phyloP scores from a whole-genome alignment of 352 stramenopile species.

The Phytophthora cactorum region DNA sequence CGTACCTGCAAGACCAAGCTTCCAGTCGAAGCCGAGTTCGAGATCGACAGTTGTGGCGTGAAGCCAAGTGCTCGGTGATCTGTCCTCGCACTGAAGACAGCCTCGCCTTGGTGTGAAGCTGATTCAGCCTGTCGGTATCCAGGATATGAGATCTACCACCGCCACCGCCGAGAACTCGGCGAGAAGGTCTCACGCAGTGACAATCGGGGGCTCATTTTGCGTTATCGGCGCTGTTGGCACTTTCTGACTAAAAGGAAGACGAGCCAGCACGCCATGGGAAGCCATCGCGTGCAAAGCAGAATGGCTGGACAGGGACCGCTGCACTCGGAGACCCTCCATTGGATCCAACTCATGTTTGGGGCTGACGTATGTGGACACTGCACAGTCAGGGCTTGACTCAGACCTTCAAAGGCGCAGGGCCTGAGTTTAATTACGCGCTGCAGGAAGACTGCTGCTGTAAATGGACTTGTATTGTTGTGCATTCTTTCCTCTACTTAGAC shows the following conservation, averaged over 20 bases:
- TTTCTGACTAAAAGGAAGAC: slow-evolving; percentile 16
- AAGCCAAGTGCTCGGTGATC: neutral
- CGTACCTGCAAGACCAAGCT: slow-evolving; percentile 2
- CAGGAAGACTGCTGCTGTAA: neutral
- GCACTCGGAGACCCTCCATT: neutral
- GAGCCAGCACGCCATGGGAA: neutral
- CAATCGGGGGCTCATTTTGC: slow-evolving; percentile 17
- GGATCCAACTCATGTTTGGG: slow-evolving; percentile 4
- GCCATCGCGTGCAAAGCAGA: slow-evolving; percentile 7
- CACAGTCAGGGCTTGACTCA: neutral
- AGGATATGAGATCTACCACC: too few species aligned
- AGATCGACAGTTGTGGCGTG: neutral
- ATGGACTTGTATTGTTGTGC: slow-evolving; percentile 19
- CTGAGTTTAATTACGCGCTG: neutral
- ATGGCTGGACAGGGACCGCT: slow-evolving; percentile 20
- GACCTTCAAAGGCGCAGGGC: neutral
- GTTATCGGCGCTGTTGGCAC: slow-evolving; percentile 21
- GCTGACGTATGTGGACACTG: slow-evolving; percentile 13
- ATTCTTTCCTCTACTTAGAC: slow-evolving; percentile 58
- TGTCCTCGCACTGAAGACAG: neutral
- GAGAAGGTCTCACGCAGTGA: slow-evolving; percentile 3
- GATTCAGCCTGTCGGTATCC: neutral
- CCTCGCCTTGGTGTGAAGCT: neutral
- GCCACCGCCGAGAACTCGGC: neutral
- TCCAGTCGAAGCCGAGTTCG: neutral